Base-by-base conservation (phyloP, 2,329 filamentous ascomycete species). In the Madurella mycetomatis region DNA sequence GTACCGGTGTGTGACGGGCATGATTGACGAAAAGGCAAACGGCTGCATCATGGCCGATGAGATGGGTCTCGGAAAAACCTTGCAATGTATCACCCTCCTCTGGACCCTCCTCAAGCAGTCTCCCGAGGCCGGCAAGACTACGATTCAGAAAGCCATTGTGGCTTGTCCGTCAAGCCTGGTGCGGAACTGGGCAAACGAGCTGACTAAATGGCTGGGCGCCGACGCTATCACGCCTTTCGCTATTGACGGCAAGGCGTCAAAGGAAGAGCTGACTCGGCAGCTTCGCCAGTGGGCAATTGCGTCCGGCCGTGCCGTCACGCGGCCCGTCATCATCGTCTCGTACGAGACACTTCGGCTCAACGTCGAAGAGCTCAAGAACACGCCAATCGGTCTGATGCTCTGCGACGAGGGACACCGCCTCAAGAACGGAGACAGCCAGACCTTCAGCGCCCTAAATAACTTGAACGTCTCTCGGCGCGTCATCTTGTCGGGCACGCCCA, bases 1-100 rank as follows among this genome's bases (percentile, higher is more conserved):
- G 78, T 99, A 97, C 72, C 83, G 84, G 61, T 95, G 90, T 66
- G 91, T 94, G 5, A 97, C 92, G 1, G 94, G 94, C n/a, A 81
- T 97, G 79, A 88, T 97, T 53, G 94, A 97, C 64, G 81, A 87
- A 39, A 92, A 92, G 64, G 94, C 94, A 47, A 89, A 96, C 69
- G 94, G 94, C 2, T 99, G 94, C 72, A 99, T 99, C 69, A 99
- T 99, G 94, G 94, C 94, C 50, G 94, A 99, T 69, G 94, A 96
- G 69, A 99, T 99, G 94, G 94, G 94, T 63, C 76, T 99, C 31
- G 94, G 94, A 53, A 99, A 99, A 74, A 99, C 94, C 16, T 73
- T 99, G 42, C 94, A 99, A 76, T 99, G 94, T 71, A 99, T 99
- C 65, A 83, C 94, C 0, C 80, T 99, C 47, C 86, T 99, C 78